A percentile compares a stretch with the other conserved stretches of the same genome.
phyloP scores from a whole-genome alignment of 768 basidiomycete genomes.

The Trametes villosa region DNA sequence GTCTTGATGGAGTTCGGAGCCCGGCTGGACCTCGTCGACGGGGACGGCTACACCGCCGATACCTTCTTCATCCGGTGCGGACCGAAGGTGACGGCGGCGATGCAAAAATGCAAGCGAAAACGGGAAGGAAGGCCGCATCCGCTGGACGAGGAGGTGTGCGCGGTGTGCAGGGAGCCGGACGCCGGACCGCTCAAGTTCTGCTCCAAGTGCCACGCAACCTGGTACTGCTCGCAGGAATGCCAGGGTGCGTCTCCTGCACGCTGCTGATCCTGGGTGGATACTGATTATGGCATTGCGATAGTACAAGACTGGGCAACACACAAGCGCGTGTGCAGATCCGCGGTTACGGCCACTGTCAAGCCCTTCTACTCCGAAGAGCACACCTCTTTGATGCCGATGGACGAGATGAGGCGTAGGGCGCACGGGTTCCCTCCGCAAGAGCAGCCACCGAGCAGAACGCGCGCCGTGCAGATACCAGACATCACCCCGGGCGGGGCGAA shows the following conservation, averaged over 20 bases:
- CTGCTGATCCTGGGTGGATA: neutral
- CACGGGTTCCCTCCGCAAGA: conserved; percentile 34
- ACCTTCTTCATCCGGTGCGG: conserved; percentile 42
- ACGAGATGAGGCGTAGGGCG: conserved; percentile 36
- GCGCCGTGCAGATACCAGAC: conserved; percentile 23
- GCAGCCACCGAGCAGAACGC: conserved; percentile 25
- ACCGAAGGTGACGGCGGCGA: conserved; percentile 47
- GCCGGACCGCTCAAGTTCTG: conserved; percentile 46
- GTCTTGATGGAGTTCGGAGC: conserved; percentile 56
- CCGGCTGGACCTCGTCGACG: conserved; percentile 45
- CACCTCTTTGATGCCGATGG: conserved; percentile 28
- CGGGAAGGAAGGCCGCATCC: conserved; percentile 48
- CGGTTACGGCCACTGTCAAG: conserved; percentile 54
- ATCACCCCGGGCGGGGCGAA: conserved; percentile 37
- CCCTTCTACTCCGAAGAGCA: conserved; percentile 41
- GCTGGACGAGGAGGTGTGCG: conserved; percentile 50
- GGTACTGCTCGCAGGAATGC: conserved; percentile 59
- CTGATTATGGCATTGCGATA: conserved; percentile 26
- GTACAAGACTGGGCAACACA: conserved; percentile 53
- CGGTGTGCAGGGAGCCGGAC: conserved; percentile 38
- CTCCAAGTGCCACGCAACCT: conserved; percentile 45
- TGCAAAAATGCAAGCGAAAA: conserved; percentile 52
- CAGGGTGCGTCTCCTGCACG: conserved; percentile 49
- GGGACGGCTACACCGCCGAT: conserved; percentile 43
- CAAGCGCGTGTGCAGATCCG: conserved; percentile 45